phyloP scores from a whole-genome alignment of 805 yeast genomes.

The Saturnispora gosingensis region DNA sequence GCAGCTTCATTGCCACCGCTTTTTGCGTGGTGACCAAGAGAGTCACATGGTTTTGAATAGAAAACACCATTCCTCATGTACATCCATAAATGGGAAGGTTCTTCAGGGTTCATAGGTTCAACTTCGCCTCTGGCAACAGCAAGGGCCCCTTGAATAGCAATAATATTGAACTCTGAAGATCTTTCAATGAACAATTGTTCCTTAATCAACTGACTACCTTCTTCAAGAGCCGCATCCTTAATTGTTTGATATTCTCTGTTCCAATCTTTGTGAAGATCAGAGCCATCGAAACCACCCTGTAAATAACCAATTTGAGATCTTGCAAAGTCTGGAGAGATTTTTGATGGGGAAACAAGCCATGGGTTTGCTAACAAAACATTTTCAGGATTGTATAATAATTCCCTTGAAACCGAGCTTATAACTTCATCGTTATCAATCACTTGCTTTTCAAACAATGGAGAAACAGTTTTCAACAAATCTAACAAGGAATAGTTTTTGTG shows the following conservation, averaged over 20 bases:
- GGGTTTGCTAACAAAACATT: constrained; percentile 58
- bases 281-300: constrained; percentile 50
- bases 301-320: constrained; percentile 49
- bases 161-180: constrained; percentile 64
- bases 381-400: constrained; percentile 52
- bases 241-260: constrained; percentile 84
- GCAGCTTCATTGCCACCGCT: constrained; percentile 72
- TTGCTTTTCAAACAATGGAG: constrained; percentile 51
- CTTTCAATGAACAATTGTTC: constrained; percentile 68
- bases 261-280: constrained; percentile 63
- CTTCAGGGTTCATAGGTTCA: constrained; percentile 73
- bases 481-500: constrained; percentile 38
- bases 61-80: constrained; percentile 77
- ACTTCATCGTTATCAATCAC: constrained; percentile 42
- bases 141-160: constrained; percentile 74
- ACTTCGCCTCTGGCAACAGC: constrained; percentile 66
- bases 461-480: constrained; percentile 52
- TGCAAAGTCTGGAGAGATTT: constrained; percentile 42
- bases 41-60: constrained; percentile 70
- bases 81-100: constrained; percentile 50
- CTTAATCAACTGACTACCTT: constrained; percentile 52
- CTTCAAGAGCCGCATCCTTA: constrained; percentile 54
- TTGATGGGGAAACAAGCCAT: constrained; percentile 48
- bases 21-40: constrained; percentile 51
- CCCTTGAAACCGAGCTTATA: constrained; percentile 37